Evolutionary conservation across 2,329 filamentous ascomycete species (phyloP).

Genomic region (Fusarium chuoi): DNA sequence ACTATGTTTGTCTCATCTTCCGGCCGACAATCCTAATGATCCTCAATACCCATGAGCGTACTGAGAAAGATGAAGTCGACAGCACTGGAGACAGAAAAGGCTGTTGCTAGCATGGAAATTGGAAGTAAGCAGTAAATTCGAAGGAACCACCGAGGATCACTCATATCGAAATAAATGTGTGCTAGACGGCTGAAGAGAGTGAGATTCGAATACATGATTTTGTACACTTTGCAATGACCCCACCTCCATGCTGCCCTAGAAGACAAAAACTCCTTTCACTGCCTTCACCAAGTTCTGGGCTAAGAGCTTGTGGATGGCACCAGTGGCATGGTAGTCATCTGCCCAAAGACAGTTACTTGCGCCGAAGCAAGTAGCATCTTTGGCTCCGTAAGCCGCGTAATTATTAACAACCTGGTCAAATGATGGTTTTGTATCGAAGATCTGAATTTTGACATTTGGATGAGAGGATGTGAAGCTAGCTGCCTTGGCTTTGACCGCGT

Average conservation of each 20-base stretch:
- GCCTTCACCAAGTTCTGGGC: conserved; percentile 20
- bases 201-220: too few species aligned
- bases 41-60: too few species aligned
- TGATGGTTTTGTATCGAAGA: conserved; percentile 24
- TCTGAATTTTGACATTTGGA: conserved; percentile 2
- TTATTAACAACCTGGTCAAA: conserved; percentile 19
- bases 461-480: conserved; percentile 17
- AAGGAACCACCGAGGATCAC: background rate
- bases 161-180: background rate
- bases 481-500: conserved; percentile 10
- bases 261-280: background rate
- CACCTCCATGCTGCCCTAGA: background rate
- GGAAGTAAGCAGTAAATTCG: background rate
- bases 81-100: background rate
- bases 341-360: conserved; percentile 30
- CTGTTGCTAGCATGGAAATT: rapidly evolving
- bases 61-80: background rate
- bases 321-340: conserved; percentile 32
- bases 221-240: background rate
- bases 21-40: background rate
- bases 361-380: conserved; percentile 29
- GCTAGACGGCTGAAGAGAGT: background rate
- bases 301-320: conserved; percentile 32
- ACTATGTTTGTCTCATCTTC: background rate
- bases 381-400: conserved; percentile 22